Conservation (phyloP, 768 basidiomycete species). For the Tylopilus sp. region DNA sequence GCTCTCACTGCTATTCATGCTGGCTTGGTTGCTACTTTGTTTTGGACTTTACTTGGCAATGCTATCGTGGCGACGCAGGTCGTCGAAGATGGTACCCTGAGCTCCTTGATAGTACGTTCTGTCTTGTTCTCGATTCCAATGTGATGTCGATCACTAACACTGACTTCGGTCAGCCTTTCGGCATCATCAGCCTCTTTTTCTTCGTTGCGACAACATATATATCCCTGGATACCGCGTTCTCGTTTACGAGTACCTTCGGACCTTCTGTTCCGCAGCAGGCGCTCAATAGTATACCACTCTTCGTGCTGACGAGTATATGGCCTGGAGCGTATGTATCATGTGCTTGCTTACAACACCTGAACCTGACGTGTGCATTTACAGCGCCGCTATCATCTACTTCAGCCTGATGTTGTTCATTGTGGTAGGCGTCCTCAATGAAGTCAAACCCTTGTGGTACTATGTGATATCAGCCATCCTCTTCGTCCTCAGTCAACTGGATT, state of each 20-base stretch:
- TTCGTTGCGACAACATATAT: constrained; percentile 80
- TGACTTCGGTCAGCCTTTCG: constrained; percentile 52
- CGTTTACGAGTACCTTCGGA: constrained; percentile 60
- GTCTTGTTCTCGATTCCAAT: not conserved
- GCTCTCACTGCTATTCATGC: constrained; percentile 77
- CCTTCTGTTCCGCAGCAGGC: constrained; percentile 52
- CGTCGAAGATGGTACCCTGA: constrained; percentile 86
- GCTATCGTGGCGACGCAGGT: constrained; percentile 82
- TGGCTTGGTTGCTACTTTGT: constrained; percentile 69
- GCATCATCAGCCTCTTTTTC: constrained; percentile 51
- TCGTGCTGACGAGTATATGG: constrained; percentile 79
- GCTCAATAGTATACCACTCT: constrained; percentile 70
- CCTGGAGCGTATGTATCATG: constrained; percentile 59
- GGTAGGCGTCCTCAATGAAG: constrained; percentile 69
- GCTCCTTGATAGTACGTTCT: constrained; percentile 61
- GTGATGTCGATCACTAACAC: not conserved
- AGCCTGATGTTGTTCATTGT: constrained; percentile 79
- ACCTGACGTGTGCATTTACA: constrained; percentile 23
- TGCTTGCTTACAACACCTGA: not conserved
- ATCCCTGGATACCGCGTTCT: constrained; percentile 73
- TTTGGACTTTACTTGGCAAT: constrained; percentile 77
- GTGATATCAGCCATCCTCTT: constrained; percentile 72
- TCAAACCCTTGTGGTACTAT: constrained; percentile 78
- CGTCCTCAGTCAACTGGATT: constrained; percentile 75
- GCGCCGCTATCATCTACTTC: constrained; percentile 68